Evolutionary conservation across 2,329 filamentous ascomycete genomes (phyloP).

Genomic region (Colletotrichum simmondsii): DNA sequence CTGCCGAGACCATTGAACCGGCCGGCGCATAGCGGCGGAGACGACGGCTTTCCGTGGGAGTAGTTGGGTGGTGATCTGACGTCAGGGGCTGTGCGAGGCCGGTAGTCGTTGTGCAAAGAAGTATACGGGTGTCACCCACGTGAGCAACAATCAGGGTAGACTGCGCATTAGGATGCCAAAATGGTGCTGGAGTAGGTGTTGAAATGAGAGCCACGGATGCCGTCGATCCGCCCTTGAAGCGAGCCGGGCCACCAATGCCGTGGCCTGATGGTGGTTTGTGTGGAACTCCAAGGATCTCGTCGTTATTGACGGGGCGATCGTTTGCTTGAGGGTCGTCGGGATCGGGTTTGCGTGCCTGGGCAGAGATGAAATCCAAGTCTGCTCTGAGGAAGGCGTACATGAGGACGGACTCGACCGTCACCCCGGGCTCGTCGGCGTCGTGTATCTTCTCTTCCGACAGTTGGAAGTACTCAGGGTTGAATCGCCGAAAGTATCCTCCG

Average conservation of each 20-base stretch:
- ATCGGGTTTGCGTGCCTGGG: slow-evolving; percentile 85
- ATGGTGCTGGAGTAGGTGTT: slow-evolving; percentile 89
- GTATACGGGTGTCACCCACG: slow-evolving; percentile 90
- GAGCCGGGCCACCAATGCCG: slow-evolving; percentile 77
- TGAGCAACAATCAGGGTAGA: slow-evolving; percentile 89
- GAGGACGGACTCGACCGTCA: slow-evolving; percentile 80
- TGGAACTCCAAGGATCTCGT: slow-evolving; percentile 80
- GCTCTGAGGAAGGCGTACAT: slow-evolving; percentile 94
- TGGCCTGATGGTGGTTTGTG: slow-evolving; percentile 65
- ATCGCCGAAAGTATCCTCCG: slow-evolving; percentile 93
- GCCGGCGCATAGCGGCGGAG: slow-evolving; percentile 84
- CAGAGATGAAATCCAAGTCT: slow-evolving; percentile 92
- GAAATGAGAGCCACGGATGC: slow-evolving; percentile 91
- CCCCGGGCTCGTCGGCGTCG: slow-evolving; percentile 47
- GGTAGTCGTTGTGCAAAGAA: slow-evolving; percentile 88
- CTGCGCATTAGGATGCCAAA: slow-evolving; percentile 91
- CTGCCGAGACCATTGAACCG: slow-evolving; percentile 81
- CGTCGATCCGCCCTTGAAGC: slow-evolving; percentile 94
- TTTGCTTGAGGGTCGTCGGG: slow-evolving; percentile 75
- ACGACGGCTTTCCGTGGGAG: slow-evolving; percentile 83
- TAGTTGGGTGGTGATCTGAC: slow-evolving; percentile 91
- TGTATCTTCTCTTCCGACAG: slow-evolving; percentile 42
- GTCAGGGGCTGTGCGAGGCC: slow-evolving; percentile 85
- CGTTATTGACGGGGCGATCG: slow-evolving; percentile 84
- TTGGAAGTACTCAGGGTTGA: slow-evolving; percentile 82